Evolutionary conservation across 257 asterid genomes (phyloP), one percentile per base, ranked within the genome.

Genomic region (Capsicum baccatum): DNA sequence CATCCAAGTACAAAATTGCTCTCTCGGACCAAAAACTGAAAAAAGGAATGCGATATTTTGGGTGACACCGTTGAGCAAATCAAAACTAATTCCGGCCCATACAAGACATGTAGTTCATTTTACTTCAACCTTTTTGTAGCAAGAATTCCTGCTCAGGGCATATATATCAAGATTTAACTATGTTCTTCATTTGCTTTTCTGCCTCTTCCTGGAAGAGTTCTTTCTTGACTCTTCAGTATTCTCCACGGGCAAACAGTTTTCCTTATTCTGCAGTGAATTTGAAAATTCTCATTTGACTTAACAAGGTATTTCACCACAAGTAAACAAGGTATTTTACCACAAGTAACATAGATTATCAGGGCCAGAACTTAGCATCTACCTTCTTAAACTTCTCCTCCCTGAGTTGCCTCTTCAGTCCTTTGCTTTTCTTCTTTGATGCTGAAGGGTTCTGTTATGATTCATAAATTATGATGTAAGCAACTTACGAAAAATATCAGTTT

Each of bases 401-500:
- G 82, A 89, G 89, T 84, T 84, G 58, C 84, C 79, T 84, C 81
- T 88, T 91, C 88, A 90, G 89, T 84, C 87, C 85, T 86, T 89
- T 92, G 86, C 85, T 88, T 85, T 91, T 91, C 85, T 88, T 90
- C 85, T 87, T 89, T 58, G 89, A 81, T 54, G 79, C 83, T 33
- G 79, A 82, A 1, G 87, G 57, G 74, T 85, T 83, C 92, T 92
- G 88, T 66, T 60, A 47, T 26, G 47, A 82, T 60, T 57, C 71
- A 62, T 44, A 82, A 58, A 48, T 60, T 52, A 37, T 62, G 63
- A 60, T 5, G 47, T 48, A 48, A 63, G 71, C 47, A 79, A 35
- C 3, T 62, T 17, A 39, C 60, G 57, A n/a, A 17, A 17, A 35
- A 79, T 26, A 44, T 68, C 39, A 58, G n/a, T 78, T 10, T 79